Percentiles rank a stretch among this genome's conserved stretches.
These are phyloP conservation scores for Emergomyces orientalis DNA, from an alignment of 2,329 filamentous ascomycete genomes.

Conservation along the genomic window DNA sequence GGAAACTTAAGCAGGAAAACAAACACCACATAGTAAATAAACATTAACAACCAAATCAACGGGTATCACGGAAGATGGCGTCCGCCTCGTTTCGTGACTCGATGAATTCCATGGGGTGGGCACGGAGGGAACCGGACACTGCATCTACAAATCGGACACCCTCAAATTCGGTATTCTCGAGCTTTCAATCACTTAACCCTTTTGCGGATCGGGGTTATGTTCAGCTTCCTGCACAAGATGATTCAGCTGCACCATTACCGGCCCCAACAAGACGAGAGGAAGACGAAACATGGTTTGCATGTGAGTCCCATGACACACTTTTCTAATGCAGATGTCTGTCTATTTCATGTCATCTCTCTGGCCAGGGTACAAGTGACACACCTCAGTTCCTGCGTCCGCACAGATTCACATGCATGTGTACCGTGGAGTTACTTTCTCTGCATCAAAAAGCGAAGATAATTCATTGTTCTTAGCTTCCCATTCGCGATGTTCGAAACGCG, in stretches of 20 bases:
- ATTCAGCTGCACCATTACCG: slow-evolving; percentile 73
- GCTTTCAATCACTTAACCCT: slow-evolving; percentile 75
- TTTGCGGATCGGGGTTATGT: slow-evolving; percentile 78
- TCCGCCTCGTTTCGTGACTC: slow-evolving; percentile 85
- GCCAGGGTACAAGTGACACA: slow-evolving; percentile 26
- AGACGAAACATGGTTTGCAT: slow-evolving; percentile 87
- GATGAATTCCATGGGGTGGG: slow-evolving; percentile 92
- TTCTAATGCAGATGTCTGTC: not conserved
- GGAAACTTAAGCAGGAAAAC: not conserved
- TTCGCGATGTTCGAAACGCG: slow-evolving; percentile 11
- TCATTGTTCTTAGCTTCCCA: slow-evolving; percentile 5
- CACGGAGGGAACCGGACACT: slow-evolving; percentile 66
- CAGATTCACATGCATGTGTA: slow-evolving; percentile 21
- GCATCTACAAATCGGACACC: slow-evolving; percentile 58
- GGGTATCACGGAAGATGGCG: slow-evolving; percentile 52
- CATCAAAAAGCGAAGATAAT: not conserved
- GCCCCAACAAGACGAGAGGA: slow-evolving; percentile 79
- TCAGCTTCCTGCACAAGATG: slow-evolving; percentile 75
- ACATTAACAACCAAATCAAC: not conserved
- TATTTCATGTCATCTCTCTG: slow-evolving; percentile 9
- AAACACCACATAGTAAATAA: not conserved
- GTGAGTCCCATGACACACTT: slow-evolving; percentile 53
- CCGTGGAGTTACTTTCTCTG: slow-evolving; percentile 1
- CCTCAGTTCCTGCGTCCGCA: slow-evolving; percentile 33
- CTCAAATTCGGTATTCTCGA: slow-evolving; percentile 66